phyloP scores from a whole-genome alignment of 2,329 filamentous ascomycete species.

The Akanthomyces lecanii region DNA sequence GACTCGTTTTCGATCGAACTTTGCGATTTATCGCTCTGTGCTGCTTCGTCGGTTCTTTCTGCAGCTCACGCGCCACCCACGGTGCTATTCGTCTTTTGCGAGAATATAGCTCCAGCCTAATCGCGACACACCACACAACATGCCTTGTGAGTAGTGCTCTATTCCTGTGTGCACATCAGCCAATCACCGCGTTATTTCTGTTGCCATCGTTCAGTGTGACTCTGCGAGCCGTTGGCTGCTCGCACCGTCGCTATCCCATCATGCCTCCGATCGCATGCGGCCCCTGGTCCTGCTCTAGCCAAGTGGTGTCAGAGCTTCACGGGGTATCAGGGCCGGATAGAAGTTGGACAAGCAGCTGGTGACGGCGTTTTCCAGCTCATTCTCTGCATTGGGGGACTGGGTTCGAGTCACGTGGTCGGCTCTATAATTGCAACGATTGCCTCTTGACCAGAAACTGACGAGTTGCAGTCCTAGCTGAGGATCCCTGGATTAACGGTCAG shows the following conservation, averaged over 20 bases:
- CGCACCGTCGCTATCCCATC: background rate
- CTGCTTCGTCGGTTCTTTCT: background rate
- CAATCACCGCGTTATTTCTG: too few species aligned
- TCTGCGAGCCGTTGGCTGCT: background rate
- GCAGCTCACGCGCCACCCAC: background rate
- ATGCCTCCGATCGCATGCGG: background rate
- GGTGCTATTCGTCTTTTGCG: background rate
- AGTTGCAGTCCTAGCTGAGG: constrained; percentile 33
- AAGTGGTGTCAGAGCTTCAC: background rate
- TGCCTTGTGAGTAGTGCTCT: constrained; percentile 13
- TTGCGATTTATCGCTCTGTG: background rate
- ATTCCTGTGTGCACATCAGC: background rate
- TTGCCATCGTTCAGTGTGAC: background rate
- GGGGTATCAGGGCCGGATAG: background rate
- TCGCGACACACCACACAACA: constrained; percentile 12
- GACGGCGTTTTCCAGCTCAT: background rate
- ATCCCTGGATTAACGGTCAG: constrained; percentile 37
- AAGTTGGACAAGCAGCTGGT: background rate
- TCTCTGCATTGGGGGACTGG: background rate
- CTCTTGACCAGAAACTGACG: background rate
- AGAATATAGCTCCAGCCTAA: constrained; percentile 4
- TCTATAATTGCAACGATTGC: background rate
- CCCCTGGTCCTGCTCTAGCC: background rate
- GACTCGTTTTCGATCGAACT: background rate
- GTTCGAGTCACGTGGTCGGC: too few species aligned